Base-by-base conservation (phyloP, 805 yeast species). In the Nematodospora valgi region DNA sequence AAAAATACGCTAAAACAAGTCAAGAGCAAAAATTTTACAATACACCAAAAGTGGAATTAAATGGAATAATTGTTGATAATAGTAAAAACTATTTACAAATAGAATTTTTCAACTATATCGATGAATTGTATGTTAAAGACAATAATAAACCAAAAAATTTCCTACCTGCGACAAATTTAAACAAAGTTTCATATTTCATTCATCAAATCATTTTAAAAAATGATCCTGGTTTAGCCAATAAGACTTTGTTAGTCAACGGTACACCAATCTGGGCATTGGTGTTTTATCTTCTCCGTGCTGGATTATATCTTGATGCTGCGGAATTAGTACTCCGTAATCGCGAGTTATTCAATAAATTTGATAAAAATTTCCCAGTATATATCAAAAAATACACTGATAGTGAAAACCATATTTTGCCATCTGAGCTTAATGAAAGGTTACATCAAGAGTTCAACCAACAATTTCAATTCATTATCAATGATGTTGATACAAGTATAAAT, bases 181-280 rank as follows among this genome's bases (percentile, higher is more conserved):
- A 80, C 55, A 89, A 85, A 51, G 75, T 89, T 21, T 73, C 74
- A 40, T 77, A 82, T 34, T 73, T 85, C 44, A 65, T 67, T 27
- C 51, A 65, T 40, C 59, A 61, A 36, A 51, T 68, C 15, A 54
- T 65, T 25, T 41, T 52, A 32, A 60, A 56, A 36, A 62, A 62
- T 43, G 48, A 49, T 23, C 39, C 47, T 17, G 58, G 57, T 14
- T 42, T 56, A 26, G 44, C 48, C 40, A 51, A 52, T n/a, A 57
- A 56, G 37, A 64, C 71, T 1, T 49, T 64, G 37, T 51, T 51
- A 36, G 80, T 87, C 16, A 89, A 91, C 58, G 88, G 88, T 12
- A 67, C 76, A 1, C 98, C 98, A 7, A 76, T 93, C n/a, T 91
- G 98, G 98, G 96, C 96, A 0, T 62, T 87, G 24, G 62, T 93